A percentile compares a stretch with the other conserved stretches of the same genome.
Evolutionary conservation across 176 grass and related monocot genomes (phyloP).

Genomic region (Zea luxurians): DNA sequence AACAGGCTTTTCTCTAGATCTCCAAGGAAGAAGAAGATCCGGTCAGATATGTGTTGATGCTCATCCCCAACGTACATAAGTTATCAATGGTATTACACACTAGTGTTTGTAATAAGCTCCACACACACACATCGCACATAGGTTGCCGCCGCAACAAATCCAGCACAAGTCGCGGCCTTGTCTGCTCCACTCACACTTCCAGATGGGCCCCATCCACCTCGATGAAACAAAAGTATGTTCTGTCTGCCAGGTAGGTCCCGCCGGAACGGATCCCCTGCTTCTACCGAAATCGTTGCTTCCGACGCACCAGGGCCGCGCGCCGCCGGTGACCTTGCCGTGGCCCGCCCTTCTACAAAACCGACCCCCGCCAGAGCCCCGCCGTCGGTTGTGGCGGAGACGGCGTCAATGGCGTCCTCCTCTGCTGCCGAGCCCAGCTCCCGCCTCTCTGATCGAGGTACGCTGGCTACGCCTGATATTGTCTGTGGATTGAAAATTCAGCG

Average conservation of each 20-base stretch:
- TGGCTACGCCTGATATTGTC: not conserved
- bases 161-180: not conserved
- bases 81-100: no score
- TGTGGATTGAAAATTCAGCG: not conserved
- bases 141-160: not conserved
- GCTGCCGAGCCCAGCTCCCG: conserved; percentile 44
- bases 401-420: conserved; percentile 52
- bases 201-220: not conserved
- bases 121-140: no score
- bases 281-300: conserved; percentile 35
- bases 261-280: conserved; percentile 33
- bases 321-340: conserved; percentile 26
- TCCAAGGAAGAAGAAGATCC: no score
- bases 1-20: no score
- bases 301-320: conserved; percentile 7
- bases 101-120: no score
- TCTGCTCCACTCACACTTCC: conserved; percentile 1
- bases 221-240: not conserved
- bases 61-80: no score
- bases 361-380: not conserved
- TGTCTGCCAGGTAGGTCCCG: conserved; percentile 33
- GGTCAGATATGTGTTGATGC: no score
- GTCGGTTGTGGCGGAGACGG: conserved; percentile 40
- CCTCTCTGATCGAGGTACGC: conserved; percentile 65
- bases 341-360: not conserved